A percentile compares a stretch with the other conserved stretches of the same genome.
Conservation (phyloP, 352 stramenopile species). For the Aphanomyces astaci region DNA sequence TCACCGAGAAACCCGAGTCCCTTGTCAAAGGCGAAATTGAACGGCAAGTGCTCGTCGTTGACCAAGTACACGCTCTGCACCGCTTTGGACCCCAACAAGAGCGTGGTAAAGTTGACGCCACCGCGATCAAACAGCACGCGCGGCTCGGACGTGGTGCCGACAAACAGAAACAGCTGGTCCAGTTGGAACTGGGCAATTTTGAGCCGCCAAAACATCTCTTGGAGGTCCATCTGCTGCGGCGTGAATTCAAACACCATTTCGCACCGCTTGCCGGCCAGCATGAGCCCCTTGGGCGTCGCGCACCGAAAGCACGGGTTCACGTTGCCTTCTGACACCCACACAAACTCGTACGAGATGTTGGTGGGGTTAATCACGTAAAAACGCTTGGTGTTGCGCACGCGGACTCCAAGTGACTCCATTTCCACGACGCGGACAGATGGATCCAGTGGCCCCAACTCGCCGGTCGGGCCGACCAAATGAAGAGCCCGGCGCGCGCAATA, state of each 20-base stretch:
- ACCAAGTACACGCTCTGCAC: conserved; percentile 84
- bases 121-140: conserved; percentile 80
- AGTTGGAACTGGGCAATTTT: conserved; percentile 84
- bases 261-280: conserved; percentile 87
- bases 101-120: conserved; percentile 87
- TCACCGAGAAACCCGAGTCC: conserved; percentile 78
- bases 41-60: conserved; percentile 90
- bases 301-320: conserved; percentile 81
- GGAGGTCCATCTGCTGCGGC: conserved; percentile 77
- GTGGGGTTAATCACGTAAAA: conserved; percentile 94
- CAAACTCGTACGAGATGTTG: conserved; percentile 90
- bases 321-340: conserved; percentile 76
- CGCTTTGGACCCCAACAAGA: conserved; percentile 84
- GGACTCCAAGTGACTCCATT: conserved; percentile 85
- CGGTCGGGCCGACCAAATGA: conserved; percentile 67
- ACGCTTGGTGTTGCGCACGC: conserved; percentile 85
- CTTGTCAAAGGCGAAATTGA: conserved; percentile 93
- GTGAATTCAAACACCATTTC: conserved; percentile 97
- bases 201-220: conserved; percentile 91
- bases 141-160: conserved; percentile 87
- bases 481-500: conserved; percentile 70
- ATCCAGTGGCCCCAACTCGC: conserved; percentile 78
- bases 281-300: conserved; percentile 82
- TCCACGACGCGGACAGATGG: conserved; percentile 86
- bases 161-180: conserved; percentile 87